Conservation (phyloP, 805 yeast species). For the Pichia cabralensis region DNA sequence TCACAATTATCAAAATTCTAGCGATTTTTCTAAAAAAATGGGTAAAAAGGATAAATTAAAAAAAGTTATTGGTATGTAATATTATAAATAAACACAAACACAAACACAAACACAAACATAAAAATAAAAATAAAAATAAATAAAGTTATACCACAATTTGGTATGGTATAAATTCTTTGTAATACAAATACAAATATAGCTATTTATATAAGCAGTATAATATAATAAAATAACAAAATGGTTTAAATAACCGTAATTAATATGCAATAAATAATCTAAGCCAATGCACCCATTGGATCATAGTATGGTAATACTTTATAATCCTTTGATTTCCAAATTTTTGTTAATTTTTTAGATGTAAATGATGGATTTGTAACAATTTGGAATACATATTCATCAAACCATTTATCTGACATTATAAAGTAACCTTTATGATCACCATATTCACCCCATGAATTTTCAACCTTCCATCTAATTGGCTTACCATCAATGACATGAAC, state of each 20-base stretch:
- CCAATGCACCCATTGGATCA: conserved; percentile 77
- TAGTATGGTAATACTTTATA: conserved; percentile 48
- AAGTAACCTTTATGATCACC: conserved; percentile 61
- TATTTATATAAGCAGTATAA: no score
- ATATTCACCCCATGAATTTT: conserved; percentile 75
- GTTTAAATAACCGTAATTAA: no score
- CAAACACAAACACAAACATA: no score
- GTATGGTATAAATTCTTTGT: no score
- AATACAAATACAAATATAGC: no score
- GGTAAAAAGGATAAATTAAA: no score
- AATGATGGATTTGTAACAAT: conserved; percentile 35
- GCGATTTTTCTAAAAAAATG: no score
- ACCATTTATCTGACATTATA: conserved; percentile 65
- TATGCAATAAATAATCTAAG: conserved; percentile 22
- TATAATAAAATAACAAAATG: background rate
- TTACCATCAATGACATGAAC: conserved; percentile 55
- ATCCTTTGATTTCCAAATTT: conserved; percentile 41
- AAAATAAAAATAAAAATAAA: no score
- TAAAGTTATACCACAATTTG: no score
- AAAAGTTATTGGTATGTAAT: no score
- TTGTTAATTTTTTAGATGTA: conserved; percentile 29
- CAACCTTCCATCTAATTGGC: conserved; percentile 66
- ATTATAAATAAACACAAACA: no score
- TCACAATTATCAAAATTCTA: no score
- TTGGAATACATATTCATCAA: conserved; percentile 68